Conservation (phyloP, 2,329 filamentous ascomycete genomes). For the Epichloe brachyelytri region DNA sequence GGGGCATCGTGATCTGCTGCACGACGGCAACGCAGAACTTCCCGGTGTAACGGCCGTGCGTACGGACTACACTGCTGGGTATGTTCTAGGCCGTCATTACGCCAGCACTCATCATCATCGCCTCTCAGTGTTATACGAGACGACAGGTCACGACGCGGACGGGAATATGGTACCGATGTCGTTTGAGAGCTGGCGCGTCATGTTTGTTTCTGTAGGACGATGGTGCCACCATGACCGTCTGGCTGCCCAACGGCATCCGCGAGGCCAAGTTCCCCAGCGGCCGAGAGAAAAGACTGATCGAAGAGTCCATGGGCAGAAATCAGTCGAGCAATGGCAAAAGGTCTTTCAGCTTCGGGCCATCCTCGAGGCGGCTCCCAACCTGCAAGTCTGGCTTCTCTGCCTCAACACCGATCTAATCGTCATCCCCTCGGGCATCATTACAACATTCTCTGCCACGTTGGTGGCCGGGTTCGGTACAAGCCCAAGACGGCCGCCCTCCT, state of each 20-base stretch:
- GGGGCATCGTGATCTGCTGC: constrained; percentile 28
- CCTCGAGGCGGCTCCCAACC: constrained; percentile 26
- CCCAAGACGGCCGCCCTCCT: constrained; percentile 30
- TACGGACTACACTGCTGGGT: constrained; percentile 25
- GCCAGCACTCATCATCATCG: constrained; percentile 37
- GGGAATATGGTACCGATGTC: constrained; percentile 21
- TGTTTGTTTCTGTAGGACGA: constrained; percentile 39
- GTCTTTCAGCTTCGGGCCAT: constrained; percentile 27
- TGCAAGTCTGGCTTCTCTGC: constrained; percentile 28
- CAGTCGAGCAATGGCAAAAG: constrained; percentile 27
- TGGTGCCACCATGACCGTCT: constrained; percentile 27
- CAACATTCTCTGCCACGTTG: constrained; percentile 12
- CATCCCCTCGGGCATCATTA: background rate
- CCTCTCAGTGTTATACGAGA: constrained; percentile 26
- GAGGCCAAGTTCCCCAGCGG: constrained; percentile 11
- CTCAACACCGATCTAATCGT: constrained; percentile 14
- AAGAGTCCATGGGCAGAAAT: constrained; percentile 43
- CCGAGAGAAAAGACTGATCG: constrained; percentile 27
- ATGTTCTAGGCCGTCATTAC: constrained; percentile 35
- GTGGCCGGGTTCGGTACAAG: constrained; percentile 21
- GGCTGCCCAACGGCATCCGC: constrained; percentile 27
- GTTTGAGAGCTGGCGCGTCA: constrained; percentile 33
- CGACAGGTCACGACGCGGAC: constrained; percentile 31
- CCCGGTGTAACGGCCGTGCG: constrained; percentile 27
- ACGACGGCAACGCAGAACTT: constrained; percentile 29